These are phyloP conservation scores for Starmerella kuoi DNA, from an alignment of 805 yeast species.

Conservation along the genomic window DNA sequence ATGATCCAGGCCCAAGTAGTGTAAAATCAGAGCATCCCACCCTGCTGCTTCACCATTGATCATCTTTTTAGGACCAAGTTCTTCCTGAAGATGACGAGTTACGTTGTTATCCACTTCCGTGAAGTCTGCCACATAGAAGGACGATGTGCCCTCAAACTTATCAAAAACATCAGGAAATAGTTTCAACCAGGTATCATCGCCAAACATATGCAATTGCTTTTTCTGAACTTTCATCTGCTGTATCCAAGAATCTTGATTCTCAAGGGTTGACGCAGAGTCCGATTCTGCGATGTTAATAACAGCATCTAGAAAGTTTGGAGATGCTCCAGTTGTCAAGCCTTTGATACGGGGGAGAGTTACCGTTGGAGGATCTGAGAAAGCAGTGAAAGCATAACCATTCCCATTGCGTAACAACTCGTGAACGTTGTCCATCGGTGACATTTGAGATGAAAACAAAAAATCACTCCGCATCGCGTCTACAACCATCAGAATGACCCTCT, in stretches of 20 bases:
- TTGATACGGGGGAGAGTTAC: constrained; percentile 90
- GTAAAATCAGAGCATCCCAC: constrained; percentile 88
- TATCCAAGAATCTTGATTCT: constrained; percentile 78
- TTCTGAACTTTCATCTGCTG: constrained; percentile 42
- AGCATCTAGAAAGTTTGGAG: constrained; percentile 90
- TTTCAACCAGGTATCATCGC: constrained; percentile 97
- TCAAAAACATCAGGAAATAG: constrained; percentile 63
- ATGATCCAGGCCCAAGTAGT: constrained; percentile 89
- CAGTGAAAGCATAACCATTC: constrained; percentile 76
- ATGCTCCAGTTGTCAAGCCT: constrained; percentile 64
- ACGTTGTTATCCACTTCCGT: constrained; percentile 90
- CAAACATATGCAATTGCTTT: constrained; percentile 64
- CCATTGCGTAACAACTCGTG: constrained; percentile 56
- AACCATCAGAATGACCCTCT: constrained; percentile 65
- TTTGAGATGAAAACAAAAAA: constrained; percentile 49
- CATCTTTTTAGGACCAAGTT: constrained; percentile 33
- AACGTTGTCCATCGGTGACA: constrained; percentile 53
- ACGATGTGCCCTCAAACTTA: constrained; percentile 71
- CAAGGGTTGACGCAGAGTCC: constrained; percentile 56
- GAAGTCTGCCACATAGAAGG: constrained; percentile 90
- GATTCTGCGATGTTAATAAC: constrained; percentile 87
- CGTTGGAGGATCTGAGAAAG: constrained; percentile 88
- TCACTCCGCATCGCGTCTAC: constrained; percentile 91
- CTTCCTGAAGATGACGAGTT: constrained; percentile 65
- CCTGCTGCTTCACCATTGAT: no score